Evolutionary conservation across 169 alveolate genomes (phyloP).

Genomic region (Plasmodium gonderi): DNA sequence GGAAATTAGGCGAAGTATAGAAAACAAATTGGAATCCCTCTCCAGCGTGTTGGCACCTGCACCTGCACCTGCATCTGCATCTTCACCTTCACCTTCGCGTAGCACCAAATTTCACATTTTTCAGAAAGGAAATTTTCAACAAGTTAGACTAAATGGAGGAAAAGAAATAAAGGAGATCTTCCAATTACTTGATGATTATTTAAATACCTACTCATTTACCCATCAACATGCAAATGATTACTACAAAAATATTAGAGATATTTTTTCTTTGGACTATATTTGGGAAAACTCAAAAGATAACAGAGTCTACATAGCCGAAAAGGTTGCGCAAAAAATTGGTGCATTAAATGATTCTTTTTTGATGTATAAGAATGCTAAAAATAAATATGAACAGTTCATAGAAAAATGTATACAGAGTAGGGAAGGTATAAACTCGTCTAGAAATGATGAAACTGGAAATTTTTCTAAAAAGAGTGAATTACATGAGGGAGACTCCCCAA

Average conservation of each 20-base stretch:
- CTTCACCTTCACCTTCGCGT: neutral
- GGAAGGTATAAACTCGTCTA: neutral
- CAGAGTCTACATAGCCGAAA: neutral
- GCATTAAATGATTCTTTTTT: neutral
- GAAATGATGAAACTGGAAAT: no score
- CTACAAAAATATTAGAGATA: neutral
- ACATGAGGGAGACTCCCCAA: neutral
- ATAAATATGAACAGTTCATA: constrained; percentile 12
- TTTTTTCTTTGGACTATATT: constrained; percentile 23
- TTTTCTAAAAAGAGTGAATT: neutral
- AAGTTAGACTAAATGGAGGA: neutral
- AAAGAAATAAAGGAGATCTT: neutral
- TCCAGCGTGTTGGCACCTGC: neutral
- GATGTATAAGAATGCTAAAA: neutral
- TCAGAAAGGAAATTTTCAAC: neutral
- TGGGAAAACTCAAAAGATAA: constrained; percentile 8
- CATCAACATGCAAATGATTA: neutral
- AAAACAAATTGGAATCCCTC: neutral
- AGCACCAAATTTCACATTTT: neutral
- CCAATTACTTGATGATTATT: constrained; percentile 3
- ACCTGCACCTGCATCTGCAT: neutral
- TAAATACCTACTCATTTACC: constrained; percentile 10
- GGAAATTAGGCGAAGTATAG: neutral
- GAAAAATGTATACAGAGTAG: neutral
- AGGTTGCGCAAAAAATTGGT: neutral